Evolutionary conservation across 371 early-diverging fungal species (phyloP).

Genomic region (Sporodiniella umbellata): DNA sequence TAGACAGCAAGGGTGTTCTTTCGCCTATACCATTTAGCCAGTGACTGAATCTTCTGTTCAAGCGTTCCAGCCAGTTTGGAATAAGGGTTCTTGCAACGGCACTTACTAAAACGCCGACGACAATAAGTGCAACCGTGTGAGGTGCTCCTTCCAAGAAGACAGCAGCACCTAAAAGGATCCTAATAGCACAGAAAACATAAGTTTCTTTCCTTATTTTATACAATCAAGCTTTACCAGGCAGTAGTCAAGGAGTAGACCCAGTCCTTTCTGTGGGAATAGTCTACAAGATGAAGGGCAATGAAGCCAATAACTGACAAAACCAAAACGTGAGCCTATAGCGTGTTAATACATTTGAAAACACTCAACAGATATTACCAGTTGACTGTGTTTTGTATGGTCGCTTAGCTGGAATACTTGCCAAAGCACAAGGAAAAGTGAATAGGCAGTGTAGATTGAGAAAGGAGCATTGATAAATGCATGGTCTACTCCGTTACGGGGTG

Average conservation of each 20-base stretch:
- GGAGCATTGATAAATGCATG: constrained; percentile 41
- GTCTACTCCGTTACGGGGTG: constrained; percentile 40
- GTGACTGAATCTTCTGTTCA: constrained; percentile 36
- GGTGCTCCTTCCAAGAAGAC: constrained; percentile 28
- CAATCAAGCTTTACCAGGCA: constrained; percentile 32
- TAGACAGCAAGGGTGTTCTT: constrained; percentile 38
- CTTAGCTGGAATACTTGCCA: constrained; percentile 38
- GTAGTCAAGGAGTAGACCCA: constrained; percentile 47
- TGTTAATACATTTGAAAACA: too few species aligned
- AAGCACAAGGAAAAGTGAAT: constrained; percentile 28
- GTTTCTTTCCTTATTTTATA: not conserved
- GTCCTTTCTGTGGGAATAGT: constrained; percentile 44
- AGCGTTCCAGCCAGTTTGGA: constrained; percentile 36
- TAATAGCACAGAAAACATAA: constrained; percentile 7
- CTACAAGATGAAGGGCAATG: constrained; percentile 39
- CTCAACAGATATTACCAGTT: constrained; percentile 35
- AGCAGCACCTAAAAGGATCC: constrained; percentile 36
- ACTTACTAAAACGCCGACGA: constrained; percentile 41
- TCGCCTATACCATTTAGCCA: constrained; percentile 36
- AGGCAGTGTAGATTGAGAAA: constrained; percentile 44
- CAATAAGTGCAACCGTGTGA: constrained; percentile 32
- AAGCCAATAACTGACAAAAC: constrained; percentile 34
- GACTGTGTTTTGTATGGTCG: constrained; percentile 26
- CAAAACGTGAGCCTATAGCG: constrained; percentile 27
- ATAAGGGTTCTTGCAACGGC: constrained; percentile 41